These are phyloP conservation scores for Entophlyctis luteolus DNA, from an alignment of 192 early-diverging fungal species.

Conservation along the genomic window DNA sequence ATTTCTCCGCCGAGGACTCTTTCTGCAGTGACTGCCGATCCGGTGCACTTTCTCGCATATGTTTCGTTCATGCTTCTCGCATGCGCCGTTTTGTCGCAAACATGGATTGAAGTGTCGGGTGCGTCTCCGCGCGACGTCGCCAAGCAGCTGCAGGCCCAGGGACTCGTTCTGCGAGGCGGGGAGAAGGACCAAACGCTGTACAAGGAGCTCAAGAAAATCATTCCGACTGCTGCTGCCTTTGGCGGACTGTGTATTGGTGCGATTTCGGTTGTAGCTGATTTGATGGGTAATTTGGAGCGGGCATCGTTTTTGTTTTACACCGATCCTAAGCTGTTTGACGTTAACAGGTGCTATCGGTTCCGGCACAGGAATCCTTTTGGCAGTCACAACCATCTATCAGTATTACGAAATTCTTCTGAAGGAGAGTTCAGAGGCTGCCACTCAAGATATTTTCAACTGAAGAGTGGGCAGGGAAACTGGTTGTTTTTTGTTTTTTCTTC, in stretches of 20 bases:
- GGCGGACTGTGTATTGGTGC: conserved; percentile 96
- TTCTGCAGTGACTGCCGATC: conserved; percentile 78
- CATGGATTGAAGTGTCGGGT: conserved; percentile 99
- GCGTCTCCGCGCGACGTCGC: conserved; percentile 98
- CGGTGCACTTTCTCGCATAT: conserved; percentile 93
- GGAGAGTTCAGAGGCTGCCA: conserved; percentile 48
- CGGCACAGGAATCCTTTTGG: conserved; percentile 96
- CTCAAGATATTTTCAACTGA: conserved; percentile 23
- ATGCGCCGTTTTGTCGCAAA: conserved; percentile 94
- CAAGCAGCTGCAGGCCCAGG: conserved; percentile 95
- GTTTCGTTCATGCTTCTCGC: conserved; percentile 89
- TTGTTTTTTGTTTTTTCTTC: neutral
- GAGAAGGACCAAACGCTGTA: conserved; percentile 95
- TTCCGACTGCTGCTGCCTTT: conserved; percentile 95
- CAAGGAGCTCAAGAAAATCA: conserved; percentile 99
- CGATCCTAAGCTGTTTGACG: conserved; percentile 8
- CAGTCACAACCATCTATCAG: conserved; percentile 99
- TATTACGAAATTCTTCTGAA: conserved; percentile 97
- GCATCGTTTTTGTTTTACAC: conserved; percentile 15
- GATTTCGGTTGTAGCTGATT: conserved; percentile 91
- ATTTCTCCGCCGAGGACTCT: conserved; percentile 91
- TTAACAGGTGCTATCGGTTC: conserved; percentile 99
- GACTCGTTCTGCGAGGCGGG: conserved; percentile 91
- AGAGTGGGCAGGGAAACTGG: neutral
- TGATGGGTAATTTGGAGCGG: too few relatives aligned